Conservation (phyloP, 331 rosid species). For the Pyrus hybrid region DNA sequence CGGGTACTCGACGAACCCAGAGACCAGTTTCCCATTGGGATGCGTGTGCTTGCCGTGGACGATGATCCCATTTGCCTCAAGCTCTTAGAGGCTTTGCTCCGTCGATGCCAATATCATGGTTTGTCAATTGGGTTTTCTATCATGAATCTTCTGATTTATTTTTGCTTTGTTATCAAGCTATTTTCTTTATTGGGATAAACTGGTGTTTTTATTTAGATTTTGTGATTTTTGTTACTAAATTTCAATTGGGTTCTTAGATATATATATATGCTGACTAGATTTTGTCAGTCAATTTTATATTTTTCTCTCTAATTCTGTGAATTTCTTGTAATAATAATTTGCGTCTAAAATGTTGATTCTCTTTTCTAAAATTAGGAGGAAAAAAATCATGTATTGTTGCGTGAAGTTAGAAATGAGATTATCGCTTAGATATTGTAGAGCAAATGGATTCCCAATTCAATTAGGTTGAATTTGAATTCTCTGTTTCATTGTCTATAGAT, state of each 20-base stretch:
- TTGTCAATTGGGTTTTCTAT: not conserved
- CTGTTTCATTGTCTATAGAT: not conserved
- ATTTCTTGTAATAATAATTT: not conserved
- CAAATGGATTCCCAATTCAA: not conserved
- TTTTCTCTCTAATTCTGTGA: not conserved
- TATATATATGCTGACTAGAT: not conserved
- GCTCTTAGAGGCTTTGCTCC: constrained; percentile 68
- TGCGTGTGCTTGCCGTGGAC: constrained; percentile 96
- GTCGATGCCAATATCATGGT: constrained; percentile 90
- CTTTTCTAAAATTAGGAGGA: not conserved
- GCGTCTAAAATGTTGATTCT: not conserved
- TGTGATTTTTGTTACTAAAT: not conserved
- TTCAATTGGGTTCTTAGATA: not conserved
- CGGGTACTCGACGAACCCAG: constrained; percentile 37
- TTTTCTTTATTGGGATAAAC: not conserved
- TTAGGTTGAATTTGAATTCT: not conserved
- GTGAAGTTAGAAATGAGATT: not conserved
- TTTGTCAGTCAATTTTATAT: not conserved
- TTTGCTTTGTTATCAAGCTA: not conserved
- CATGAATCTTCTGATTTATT: too few species aligned
- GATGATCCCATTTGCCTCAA: constrained; percentile 81
- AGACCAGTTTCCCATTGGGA: constrained; percentile 76
- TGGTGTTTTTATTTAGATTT: constrained; percentile 8
- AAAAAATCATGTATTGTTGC: not conserved
- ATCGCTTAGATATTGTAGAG: not conserved